phyloP scores from a whole-genome alignment of 1,139 yeast genomes.

The Pichia kudriavzevii region DNA sequence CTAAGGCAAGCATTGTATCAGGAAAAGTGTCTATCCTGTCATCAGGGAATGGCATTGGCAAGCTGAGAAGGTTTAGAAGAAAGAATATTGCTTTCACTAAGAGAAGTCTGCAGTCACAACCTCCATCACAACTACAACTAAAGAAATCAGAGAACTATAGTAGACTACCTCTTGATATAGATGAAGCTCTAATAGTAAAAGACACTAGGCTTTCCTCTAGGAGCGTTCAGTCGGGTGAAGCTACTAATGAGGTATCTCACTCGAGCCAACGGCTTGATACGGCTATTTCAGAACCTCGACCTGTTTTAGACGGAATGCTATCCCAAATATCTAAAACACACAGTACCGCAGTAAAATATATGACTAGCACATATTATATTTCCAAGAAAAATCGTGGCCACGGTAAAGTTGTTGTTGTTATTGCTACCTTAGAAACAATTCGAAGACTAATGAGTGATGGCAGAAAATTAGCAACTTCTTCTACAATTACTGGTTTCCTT shows the following conservation, averaged over 20 bases:
- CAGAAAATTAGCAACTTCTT: slow-evolving; percentile 10
- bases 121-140: too few relatives aligned
- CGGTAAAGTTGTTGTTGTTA: slow-evolving; percentile 22
- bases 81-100: slow-evolving; percentile 32
- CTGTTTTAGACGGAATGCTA: slow-evolving; percentile 15
- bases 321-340: slow-evolving; percentile 16
- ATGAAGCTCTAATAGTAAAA: too few relatives aligned
- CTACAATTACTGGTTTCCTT: too few relatives aligned
- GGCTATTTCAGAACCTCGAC: slow-evolving; percentile 27
- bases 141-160: too few relatives aligned
- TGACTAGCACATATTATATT: slow-evolving; percentile 16
- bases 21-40: slow-evolving; percentile 39
- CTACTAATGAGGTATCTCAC: slow-evolving; percentile 43
- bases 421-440: slow-evolving; percentile 26
- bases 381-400: slow-evolving; percentile 23
- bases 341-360: slow-evolving; percentile 13
- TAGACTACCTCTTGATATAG: too few relatives aligned
- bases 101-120: too few relatives aligned
- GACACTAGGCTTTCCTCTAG: slow-evolving; percentile 29
- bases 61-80: slow-evolving; percentile 28
- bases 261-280: slow-evolving; percentile 37
- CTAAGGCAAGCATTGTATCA: slow-evolving; percentile 31
- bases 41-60: slow-evolving; percentile 33
- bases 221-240: slow-evolving; percentile 4
- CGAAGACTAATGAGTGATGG: slow-evolving; percentile 20